Percentiles rank a stretch among this genome's conserved stretches.
Evolutionary conservation across 306 rosid genomes (phyloP).

Genomic region (Dicorynia guianensis): DNA sequence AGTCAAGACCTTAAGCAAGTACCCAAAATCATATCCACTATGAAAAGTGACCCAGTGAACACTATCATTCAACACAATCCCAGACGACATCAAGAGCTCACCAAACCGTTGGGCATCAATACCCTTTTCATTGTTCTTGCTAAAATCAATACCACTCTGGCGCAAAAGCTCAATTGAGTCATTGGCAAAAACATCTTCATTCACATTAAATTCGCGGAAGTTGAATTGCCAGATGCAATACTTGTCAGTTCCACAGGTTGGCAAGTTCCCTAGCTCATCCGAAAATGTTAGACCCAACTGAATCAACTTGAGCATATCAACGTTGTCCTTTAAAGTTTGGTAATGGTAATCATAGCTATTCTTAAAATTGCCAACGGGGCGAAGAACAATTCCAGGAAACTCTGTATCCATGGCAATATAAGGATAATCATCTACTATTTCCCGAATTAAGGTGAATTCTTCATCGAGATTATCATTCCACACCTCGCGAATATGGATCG

Average conservation of each 20-base stretch:
- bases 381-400: conserved; percentile 57
- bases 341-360: conserved; percentile 54
- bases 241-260: conserved; percentile 23
- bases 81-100: conserved; percentile 56
- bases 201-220: conserved; percentile 56
- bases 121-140: conserved; percentile 48
- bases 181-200: conserved; percentile 57
- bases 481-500: conserved; percentile 63
- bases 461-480: conserved; percentile 59
- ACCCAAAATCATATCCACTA: conserved; percentile 62
- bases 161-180: conserved; percentile 60
- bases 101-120: conserved; percentile 54
- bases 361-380: conserved; percentile 60
- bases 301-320: conserved; percentile 56
- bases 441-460: conserved; percentile 52
- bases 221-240: conserved; percentile 67
- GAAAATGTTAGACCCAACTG: conserved; percentile 60
- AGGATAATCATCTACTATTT: conserved; percentile 56
- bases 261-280: conserved; percentile 58
- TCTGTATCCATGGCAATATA: conserved; percentile 63
- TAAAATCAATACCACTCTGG: conserved; percentile 62
- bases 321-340: conserved; percentile 62
- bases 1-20: conserved; percentile 54
- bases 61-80: conserved; percentile 54
- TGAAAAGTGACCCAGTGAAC: conserved; percentile 64